Evolutionary conservation across 208 protist genomes (phyloP).

Genomic region (Crithidia bombi): DNA sequence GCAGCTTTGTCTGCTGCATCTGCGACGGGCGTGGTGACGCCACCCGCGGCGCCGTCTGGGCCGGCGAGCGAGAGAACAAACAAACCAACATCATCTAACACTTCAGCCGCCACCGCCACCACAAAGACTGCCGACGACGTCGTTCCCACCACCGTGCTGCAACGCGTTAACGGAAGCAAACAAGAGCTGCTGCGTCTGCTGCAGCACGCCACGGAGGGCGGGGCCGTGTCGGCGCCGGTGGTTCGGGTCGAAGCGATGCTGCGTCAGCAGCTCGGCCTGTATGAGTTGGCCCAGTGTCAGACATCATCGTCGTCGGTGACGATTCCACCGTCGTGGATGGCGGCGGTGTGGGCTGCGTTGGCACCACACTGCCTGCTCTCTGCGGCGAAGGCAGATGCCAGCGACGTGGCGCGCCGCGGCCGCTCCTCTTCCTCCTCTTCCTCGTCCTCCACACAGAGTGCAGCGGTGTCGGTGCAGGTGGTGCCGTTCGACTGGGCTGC

Average conservation of each 20-base stretch:
- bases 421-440: too few relatives aligned
- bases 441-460: neutral
- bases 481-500: slow-evolving; percentile 55
- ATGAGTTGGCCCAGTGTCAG: neutral
- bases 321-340: slow-evolving; percentile 4
- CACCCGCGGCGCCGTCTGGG: too few relatives aligned
- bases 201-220: slow-evolving; percentile 12
- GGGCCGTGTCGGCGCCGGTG: slow-evolving; percentile 4
- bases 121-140: neutral
- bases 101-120: neutral
- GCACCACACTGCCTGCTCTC: slow-evolving; percentile 26
- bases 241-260: slow-evolving; percentile 15
- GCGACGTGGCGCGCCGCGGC: too few relatives aligned
- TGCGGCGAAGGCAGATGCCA: neutral
- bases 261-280: slow-evolving; percentile 7
- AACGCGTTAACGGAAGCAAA: slow-evolving; percentile 10
- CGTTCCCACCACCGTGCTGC: slow-evolving; percentile 2
- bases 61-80: too few relatives aligned
- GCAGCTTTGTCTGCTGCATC: too few relatives aligned
- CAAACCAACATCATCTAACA: too few relatives aligned
- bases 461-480: neutral
- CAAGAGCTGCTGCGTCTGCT: slow-evolving; percentile 24
- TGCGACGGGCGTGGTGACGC: too few relatives aligned
- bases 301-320: neutral
- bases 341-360: slow-evolving; percentile 23